These are phyloP conservation scores for Massarina eburnea DNA, from an alignment of 2,329 filamentous ascomycete genomes.

Conservation along the genomic window DNA sequence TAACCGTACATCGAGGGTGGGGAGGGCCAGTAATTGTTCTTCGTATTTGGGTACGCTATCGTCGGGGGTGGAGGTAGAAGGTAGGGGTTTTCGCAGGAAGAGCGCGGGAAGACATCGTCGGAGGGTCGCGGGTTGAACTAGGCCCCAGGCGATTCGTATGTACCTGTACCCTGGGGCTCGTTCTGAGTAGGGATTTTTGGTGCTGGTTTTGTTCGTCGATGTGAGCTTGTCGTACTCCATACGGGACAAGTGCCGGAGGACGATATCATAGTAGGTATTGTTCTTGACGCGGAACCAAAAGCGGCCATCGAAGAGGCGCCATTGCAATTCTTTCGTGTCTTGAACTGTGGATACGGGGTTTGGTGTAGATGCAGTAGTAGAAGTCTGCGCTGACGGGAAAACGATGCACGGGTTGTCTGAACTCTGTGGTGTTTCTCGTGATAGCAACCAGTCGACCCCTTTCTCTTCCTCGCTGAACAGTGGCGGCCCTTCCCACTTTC, in stretches of 20 bases:
- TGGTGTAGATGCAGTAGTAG: constrained; percentile 7
- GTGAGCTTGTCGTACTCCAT: too few relatives aligned
- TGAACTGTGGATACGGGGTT: background rate
- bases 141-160: background rate
- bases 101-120: constrained; percentile 6
- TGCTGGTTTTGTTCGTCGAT: constrained; percentile 13
- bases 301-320: constrained; percentile 57
- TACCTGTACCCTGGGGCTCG: background rate
- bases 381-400: constrained; percentile 11
- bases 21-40: constrained; percentile 1
- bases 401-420: constrained; percentile 5
- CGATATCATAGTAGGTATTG: constrained; percentile 27
- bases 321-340: constrained; percentile 16
- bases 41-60: background rate
- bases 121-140: constrained; percentile 1
- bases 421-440: constrained; percentile 23
- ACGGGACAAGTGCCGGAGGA: constrained; percentile 41
- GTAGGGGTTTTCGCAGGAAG: background rate
- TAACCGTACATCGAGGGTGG: background rate
- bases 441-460: constrained; percentile 29
- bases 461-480: constrained; percentile 14
- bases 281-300: constrained; percentile 57
- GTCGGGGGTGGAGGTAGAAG: too few relatives aligned
- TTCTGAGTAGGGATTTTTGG: constrained; percentile 7
- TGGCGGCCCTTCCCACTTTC: constrained; percentile 13